Base-by-base conservation (phyloP, 2,329 filamentous ascomycete species). In the Fusarium concolor region DNA sequence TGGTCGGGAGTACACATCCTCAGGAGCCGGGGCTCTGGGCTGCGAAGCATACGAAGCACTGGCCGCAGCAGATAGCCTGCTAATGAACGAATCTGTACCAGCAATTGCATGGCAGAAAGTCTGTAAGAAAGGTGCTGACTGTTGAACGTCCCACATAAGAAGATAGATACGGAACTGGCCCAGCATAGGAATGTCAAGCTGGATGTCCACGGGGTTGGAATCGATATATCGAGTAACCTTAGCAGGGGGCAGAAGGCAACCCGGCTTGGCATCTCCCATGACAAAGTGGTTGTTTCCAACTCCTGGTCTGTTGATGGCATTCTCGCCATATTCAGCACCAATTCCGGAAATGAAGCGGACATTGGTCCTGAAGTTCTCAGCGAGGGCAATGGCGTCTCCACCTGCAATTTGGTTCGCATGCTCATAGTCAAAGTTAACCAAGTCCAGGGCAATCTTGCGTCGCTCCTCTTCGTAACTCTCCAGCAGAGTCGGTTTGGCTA, bases 121-220 rank as follows among this genome's bases (percentile, higher is more conserved):
- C 9, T 85, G 80, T 24, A 93, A 80, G 77, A 92, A 92, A 2
- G 80, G 79, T 54, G 80, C 80, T 5, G 85, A 83, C 31, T 83
- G 76, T 55, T 84, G 81, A 3, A 92, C 82, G 71, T 92, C 84
- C 73, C 86, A 87, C 63, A 88, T 86, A 62, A 94, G 85, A 62
- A 94, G 84, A 76, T 92, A 93, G 44, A 93, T 86, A 47, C 90
- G 86, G 81, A 94, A 94, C 74, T 94, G 92, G 26, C 91, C 89
- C 8, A 94, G 81, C 78, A 93, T 86, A 2, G 92, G 92, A 43
- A 94, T 92, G 73, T 94, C 92, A 8, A 93, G 86, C 75, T 94
- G 90, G 28, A 94, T 81, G 70, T 94, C 89, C 41, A 94, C 87
- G 0, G 91, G 91, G 71, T 94, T 94, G 5, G 91, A 89, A 77